These are phyloP conservation scores for Wickerhamomyces sp. DNA, from an alignment of 1,139 yeast genomes.

Conservation along the genomic window DNA sequence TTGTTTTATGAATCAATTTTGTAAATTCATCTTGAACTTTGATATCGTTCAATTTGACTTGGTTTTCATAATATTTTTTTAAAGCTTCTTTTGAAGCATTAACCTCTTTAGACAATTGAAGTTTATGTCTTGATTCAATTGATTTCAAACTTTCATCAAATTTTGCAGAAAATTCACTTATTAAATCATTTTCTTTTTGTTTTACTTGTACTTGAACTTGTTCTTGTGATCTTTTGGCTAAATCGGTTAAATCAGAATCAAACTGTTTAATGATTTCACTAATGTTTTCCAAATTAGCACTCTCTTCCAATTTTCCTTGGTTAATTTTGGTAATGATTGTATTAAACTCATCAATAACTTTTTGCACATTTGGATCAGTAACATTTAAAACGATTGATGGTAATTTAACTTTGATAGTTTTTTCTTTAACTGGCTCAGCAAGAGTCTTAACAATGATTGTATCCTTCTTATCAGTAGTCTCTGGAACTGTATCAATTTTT, in stretches of 20 bases:
- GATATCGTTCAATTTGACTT: conserved; percentile 64
- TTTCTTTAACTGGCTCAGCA: conserved; percentile 15
- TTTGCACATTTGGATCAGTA: conserved; percentile 27
- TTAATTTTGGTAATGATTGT: conserved; percentile 30
- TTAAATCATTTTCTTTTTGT: conserved; percentile 28
- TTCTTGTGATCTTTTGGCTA: conserved; percentile 16
- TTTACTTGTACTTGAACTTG: conserved; percentile 21
- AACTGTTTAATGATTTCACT: conserved; percentile 11
- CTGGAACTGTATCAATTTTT: conserved; percentile 21
- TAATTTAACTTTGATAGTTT: conserved; percentile 15
- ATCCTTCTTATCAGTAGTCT: conserved; percentile 7
- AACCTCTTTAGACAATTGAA: conserved; percentile 59
- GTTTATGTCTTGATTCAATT: conserved; percentile 59
- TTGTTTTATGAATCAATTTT: conserved; percentile 52
- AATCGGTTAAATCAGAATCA: conserved; percentile 8
- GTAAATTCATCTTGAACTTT: conserved; percentile 72
- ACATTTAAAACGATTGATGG: conserved; percentile 28
- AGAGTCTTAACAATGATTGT: conserved; percentile 5
- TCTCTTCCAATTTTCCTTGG: conserved; percentile 16
- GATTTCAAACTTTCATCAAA: conserved; percentile 60
- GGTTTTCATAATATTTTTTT: conserved; percentile 71
- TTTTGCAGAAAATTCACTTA: conserved; percentile 47
- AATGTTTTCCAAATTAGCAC: conserved; percentile 11
- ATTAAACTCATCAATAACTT: conserved; percentile 30
- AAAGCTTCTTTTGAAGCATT: conserved; percentile 66